Evolutionary conservation across 768 basidiomycete species (phyloP).

Genomic region (Coprinopsis cinerea): DNA sequence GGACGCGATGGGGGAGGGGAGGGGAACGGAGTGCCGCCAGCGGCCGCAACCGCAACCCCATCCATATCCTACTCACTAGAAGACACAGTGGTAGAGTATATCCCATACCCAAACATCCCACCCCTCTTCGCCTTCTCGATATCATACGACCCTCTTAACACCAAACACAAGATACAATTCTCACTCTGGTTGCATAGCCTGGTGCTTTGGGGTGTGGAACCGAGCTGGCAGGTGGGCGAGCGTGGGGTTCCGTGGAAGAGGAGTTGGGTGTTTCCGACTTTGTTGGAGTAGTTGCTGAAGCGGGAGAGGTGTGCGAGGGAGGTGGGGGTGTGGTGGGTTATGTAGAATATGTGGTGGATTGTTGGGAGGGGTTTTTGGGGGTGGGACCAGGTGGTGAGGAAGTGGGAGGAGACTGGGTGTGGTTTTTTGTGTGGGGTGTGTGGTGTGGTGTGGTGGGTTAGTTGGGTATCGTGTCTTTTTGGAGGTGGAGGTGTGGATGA

Average conservation of each 20-base stretch:
- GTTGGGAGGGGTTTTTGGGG: conserved; percentile 17
- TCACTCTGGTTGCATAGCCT: conserved; percentile 14
- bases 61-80: conserved; percentile 18
- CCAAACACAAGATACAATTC: conserved; percentile 22
- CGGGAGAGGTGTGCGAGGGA: conserved; percentile 18
- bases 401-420: conserved; percentile 18
- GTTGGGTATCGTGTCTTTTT: too few species aligned
- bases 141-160: conserved; percentile 23
- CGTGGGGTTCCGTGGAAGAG: conserved; percentile 24
- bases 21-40: too few species aligned
- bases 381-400: conserved; percentile 22
- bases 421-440: neutral
- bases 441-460: too few species aligned
- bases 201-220: conserved; percentile 8
- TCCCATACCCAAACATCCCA: conserved; percentile 27
- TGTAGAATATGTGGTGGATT: conserved; percentile 23
- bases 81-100: conserved; percentile 23
- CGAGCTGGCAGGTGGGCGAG: conserved; percentile 21
- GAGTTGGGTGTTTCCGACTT: conserved; percentile 25
- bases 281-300: conserved; percentile 26
- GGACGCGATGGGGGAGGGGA: too few species aligned
- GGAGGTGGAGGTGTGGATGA: too few species aligned
- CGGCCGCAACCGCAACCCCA: too few species aligned
- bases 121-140: conserved; percentile 24
- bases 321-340: conserved; percentile 20